phyloP scores from a whole-genome alignment of 2,329 filamentous ascomycete species.

The Calonectria hongkongensis region DNA sequence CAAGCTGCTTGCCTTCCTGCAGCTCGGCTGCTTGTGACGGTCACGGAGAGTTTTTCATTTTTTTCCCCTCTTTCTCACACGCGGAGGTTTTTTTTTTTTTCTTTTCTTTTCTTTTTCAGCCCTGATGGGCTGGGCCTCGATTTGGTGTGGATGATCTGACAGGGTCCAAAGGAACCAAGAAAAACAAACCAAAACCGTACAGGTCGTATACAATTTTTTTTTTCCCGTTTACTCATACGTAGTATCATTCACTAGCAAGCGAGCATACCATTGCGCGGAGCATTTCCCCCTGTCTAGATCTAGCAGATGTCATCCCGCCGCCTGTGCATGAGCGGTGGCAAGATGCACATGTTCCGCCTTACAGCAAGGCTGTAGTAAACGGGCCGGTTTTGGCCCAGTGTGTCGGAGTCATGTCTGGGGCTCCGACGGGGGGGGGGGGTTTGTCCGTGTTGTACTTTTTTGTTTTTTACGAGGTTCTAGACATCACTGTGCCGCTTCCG shows the following conservation, averaged over 20 bases:
- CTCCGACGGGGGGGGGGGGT: slow-evolving; percentile 13
- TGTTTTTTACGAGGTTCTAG: slow-evolving; percentile 14
- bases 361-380: slow-evolving; percentile 20
- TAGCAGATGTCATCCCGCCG: slow-evolving; percentile 13
- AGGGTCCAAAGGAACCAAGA: neutral
- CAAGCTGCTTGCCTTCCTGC: neutral
- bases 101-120: slow-evolving; percentile 10
- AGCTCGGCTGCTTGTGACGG: slow-evolving; percentile 8
- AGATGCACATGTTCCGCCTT: slow-evolving; percentile 16
- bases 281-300: slow-evolving; percentile 14
- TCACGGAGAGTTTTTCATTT: neutral
- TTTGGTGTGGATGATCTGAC: neutral
- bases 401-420: slow-evolving; percentile 23
- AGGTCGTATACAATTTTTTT: neutral
- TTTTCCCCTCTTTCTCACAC: neutral
- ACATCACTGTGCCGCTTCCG: slow-evolving; percentile 12
- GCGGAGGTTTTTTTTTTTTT: neutral
- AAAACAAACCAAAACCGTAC: neutral
- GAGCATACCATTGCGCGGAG: neutral
- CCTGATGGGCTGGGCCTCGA: neutral
- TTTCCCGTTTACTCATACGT: neutral
- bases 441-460: slow-evolving; percentile 6
- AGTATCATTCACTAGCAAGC: neutral
- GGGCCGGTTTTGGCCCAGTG: slow-evolving; percentile 20
- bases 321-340: slow-evolving; percentile 23